Base-by-base conservation (phyloP, 495 filamentous ascomycete genomes). In the Daldinia concentrica region DNA sequence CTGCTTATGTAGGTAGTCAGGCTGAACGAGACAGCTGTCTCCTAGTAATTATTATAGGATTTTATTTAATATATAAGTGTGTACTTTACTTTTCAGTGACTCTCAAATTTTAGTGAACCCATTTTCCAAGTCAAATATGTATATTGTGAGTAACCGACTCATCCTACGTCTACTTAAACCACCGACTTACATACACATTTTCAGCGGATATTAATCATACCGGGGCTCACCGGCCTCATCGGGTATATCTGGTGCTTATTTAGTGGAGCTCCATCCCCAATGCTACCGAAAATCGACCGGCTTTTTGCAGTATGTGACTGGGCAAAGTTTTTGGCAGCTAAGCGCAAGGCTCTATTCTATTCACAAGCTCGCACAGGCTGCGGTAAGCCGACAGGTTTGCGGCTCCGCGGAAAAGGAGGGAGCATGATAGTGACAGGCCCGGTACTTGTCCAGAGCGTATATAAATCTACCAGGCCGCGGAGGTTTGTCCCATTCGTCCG, bases 211-310 rank as follows among this genome's bases (percentile, higher is more conserved):
- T 51, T n/a, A 45, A 55, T 19, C 22, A 41, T 24, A 51, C 54
- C 55, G 64, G 60, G n/a, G 22, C 37, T 72, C 69, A 11, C 59
- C 55, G 66, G 52, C 24, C 7, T 14, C 4, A 62, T 45, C 59
- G 39, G 59, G n/a, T 15, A 24, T 32, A 55, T 29, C 15, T 48
- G 56, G 62, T 19, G 63, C 62, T 71, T 63, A 63, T 67, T 71
- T 67, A 67, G 54, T 64, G 69, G 69, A 43, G 43, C 34, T 39
- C 45, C 37, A 50, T 39, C 12, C 19, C 17, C 12, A 29, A 50
- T 55, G 34, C 12, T 15, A 27, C 64, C 69, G 64, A 39, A 61
- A 64, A 64, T 72, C 60, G 64, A 50, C 64, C 60, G 69, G 45
- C n/a, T 43, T 37, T 27, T 52, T 22, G 51, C 22, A 57, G 52